Percentiles rank a stretch among this genome's conserved stretches.
phyloP scores from a whole-genome alignment of 805 yeast species.

The Lipomyces spencermartinsiae region DNA sequence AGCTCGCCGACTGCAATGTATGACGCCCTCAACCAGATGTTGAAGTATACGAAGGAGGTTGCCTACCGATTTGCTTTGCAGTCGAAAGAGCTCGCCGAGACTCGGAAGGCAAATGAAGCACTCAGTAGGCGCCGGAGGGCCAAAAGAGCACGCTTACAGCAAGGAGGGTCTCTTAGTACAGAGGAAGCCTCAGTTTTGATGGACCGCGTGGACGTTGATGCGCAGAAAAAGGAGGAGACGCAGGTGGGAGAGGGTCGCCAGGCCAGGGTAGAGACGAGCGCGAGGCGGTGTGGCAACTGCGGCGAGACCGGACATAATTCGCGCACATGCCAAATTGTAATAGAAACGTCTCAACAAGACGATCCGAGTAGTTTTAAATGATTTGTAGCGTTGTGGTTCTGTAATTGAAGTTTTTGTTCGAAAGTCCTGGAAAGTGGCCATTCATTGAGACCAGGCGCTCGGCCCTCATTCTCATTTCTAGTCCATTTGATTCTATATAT shows the following conservation, averaged over 20 bases:
- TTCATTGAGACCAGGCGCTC: too few relatives aligned
- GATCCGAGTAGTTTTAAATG: neutral
- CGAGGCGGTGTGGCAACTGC: neutral
- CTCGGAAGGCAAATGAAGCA: neutral
- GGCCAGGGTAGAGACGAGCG: neutral
- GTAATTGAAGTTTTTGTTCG: neutral
- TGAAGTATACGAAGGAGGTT: neutral
- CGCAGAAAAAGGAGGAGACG: neutral
- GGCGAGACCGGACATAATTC: neutral
- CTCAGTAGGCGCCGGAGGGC: neutral
- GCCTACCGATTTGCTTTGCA: neutral
- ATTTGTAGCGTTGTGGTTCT: neutral
- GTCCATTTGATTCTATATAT: too few relatives aligned
- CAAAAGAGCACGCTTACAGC: neutral
- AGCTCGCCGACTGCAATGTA: slow-evolving; percentile 3
- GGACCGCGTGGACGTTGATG: neutral
- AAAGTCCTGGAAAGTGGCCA: too few relatives aligned
- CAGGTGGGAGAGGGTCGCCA: neutral
- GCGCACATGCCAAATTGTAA: neutral
- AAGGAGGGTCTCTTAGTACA: neutral
- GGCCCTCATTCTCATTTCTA: too few relatives aligned
- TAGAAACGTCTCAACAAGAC: neutral
- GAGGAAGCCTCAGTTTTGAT: neutral
- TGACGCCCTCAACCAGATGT: neutral
- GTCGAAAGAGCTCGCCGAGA: neutral